phyloP scores from a whole-genome alignment of 2,329 filamentous ascomycete genomes.

The Diaporthe citrichinensis region DNA sequence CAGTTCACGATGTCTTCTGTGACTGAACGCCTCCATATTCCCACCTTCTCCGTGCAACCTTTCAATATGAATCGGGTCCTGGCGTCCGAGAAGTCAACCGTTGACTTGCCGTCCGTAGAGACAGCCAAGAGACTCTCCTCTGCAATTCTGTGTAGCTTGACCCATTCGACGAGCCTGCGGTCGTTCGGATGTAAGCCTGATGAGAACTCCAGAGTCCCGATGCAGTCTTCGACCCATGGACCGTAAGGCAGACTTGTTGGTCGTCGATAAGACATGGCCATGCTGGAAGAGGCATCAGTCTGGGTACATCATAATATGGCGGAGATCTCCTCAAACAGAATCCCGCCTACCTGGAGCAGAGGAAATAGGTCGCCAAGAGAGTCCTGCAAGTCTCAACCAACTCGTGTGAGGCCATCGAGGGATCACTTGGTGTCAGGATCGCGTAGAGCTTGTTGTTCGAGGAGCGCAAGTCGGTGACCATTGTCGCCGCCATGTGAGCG shows the following conservation, averaged over 20 bases:
- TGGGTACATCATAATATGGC: neutral
- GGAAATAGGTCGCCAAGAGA: neutral
- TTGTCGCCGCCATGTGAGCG: neutral
- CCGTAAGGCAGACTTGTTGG: neutral
- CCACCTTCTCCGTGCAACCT: neutral
- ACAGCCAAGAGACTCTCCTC: neutral
- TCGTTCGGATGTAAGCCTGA: neutral
- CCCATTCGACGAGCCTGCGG: neutral
- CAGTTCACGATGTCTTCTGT: neutral
- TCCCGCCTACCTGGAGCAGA: neutral
- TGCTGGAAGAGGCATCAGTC: neutral
- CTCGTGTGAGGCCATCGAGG: neutral
- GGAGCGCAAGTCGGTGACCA: neutral
- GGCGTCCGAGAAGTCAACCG: neutral
- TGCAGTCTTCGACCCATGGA: neutral
- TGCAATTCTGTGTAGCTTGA: neutral
- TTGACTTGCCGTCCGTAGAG: neutral
- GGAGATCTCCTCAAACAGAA: too few relatives aligned
- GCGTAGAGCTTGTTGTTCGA: neutral
- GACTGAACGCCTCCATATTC: neutral
- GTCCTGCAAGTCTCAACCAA: neutral
- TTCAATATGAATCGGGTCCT: neutral
- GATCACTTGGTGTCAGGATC: neutral
- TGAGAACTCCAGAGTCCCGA: neutral
- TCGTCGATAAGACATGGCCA: neutral